Percentiles rank a stretch among this genome's conserved stretches.
phyloP scores from a whole-genome alignment of 805 yeast genomes.

The Lachancea meyersii region DNA sequence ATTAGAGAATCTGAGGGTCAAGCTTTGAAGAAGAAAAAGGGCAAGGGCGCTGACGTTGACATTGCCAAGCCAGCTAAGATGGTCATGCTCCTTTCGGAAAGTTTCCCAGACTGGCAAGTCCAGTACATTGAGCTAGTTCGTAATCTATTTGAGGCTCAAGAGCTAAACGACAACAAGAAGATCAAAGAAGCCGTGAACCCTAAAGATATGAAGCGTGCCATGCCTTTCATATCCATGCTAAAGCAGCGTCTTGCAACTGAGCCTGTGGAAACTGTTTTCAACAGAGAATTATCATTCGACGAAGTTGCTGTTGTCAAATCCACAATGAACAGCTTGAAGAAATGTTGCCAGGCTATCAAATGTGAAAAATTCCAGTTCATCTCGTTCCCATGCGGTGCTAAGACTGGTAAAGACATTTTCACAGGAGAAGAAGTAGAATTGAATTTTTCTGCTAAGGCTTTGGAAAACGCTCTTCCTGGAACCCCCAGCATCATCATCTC shows the following conservation, averaged over 20 bases:
- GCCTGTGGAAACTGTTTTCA: slow-evolving; percentile 72
- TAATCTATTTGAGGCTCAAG: slow-evolving; percentile 59
- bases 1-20: slow-evolving; percentile 91
- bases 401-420: slow-evolving; percentile 55
- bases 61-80: slow-evolving; percentile 64
- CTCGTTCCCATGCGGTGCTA: slow-evolving; percentile 56
- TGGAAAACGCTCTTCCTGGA: slow-evolving; percentile 88
- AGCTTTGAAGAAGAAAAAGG: slow-evolving; percentile 81
- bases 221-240: slow-evolving; percentile 89
- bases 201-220: slow-evolving; percentile 93
- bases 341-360: slow-evolving; percentile 54
- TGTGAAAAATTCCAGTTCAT: slow-evolving; percentile 56
- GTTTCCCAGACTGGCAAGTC: slow-evolving; percentile 92
- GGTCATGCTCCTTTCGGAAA: slow-evolving; percentile 63
- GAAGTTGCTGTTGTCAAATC: slow-evolving; percentile 63
- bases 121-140: slow-evolving; percentile 75
- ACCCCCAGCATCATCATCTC: slow-evolving; percentile 77
- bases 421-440: slow-evolving; percentile 68
- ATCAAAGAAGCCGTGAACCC: slow-evolving; percentile 61
- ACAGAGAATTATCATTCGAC: slow-evolving; percentile 79
- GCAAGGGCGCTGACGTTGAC: slow-evolving; percentile 71
- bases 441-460: slow-evolving; percentile 53
- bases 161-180: slow-evolving; percentile 57
- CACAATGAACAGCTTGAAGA: slow-evolving; percentile 50
- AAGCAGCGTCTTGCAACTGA: slow-evolving; percentile 71